phyloP scores from a whole-genome alignment of 805 yeast genomes.

The Candida cerambycidarum region DNA sequence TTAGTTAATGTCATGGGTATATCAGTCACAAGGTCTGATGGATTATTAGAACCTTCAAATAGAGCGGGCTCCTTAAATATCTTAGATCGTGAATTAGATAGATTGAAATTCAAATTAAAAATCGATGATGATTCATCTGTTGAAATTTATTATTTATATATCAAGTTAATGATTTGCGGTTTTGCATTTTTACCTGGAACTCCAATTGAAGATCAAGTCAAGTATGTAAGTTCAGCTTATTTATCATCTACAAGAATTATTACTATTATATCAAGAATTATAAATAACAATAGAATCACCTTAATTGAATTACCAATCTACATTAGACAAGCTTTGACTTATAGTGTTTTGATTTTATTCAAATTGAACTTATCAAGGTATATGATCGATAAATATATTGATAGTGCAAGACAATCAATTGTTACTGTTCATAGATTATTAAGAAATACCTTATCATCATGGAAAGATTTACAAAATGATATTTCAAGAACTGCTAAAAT shows the following conservation, averaged over 20 bases:
- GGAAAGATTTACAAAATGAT: slow-evolving; percentile 90
- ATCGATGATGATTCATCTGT: slow-evolving; percentile 65
- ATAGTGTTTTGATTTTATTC: slow-evolving; percentile 75
- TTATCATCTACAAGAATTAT: slow-evolving; percentile 77
- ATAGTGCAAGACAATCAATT: slow-evolving; percentile 87
- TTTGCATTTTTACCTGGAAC: slow-evolving; percentile 92
- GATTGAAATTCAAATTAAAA: slow-evolving; percentile 63
- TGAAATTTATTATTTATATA: slow-evolving; percentile 76
- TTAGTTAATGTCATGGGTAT: slow-evolving; percentile 84
- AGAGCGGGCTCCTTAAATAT: slow-evolving; percentile 79
- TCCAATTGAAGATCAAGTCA: slow-evolving; percentile 81
- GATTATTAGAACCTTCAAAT: slow-evolving; percentile 78
- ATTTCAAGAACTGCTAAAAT: slow-evolving; percentile 89
- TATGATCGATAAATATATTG: slow-evolving; percentile 70
- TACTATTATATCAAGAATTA: slow-evolving; percentile 70
- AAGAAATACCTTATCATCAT: slow-evolving; percentile 84
- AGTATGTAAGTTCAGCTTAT: slow-evolving; percentile 80
- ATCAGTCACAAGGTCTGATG: slow-evolving; percentile 82
- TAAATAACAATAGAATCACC: slow-evolving; percentile 55
- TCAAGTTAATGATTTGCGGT: slow-evolving; percentile 77
- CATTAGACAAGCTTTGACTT: slow-evolving; percentile 81
- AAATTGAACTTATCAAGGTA: slow-evolving; percentile 78
- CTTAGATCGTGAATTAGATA: slow-evolving; percentile 73
- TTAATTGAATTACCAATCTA: slow-evolving; percentile 84
- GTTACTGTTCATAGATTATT: slow-evolving; percentile 88